These are phyloP conservation scores for Cutaneotrichosporon arboriforme DNA, from an alignment of 1,284 basidiomycete genomes.

Conservation along the genomic window DNA sequence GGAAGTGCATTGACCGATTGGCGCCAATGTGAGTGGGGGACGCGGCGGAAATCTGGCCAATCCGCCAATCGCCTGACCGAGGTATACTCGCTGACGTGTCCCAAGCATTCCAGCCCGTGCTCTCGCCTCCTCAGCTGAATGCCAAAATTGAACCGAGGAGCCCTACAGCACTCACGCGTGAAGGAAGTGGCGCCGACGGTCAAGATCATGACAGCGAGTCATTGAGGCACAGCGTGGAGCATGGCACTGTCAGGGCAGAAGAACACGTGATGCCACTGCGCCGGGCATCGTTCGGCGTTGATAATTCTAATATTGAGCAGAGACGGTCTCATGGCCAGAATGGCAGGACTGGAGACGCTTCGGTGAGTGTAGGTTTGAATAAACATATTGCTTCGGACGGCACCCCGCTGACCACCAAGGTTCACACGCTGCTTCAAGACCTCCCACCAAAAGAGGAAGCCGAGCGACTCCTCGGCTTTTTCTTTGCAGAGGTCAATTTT, in stretches of 20 bases:
- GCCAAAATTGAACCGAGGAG: not conserved
- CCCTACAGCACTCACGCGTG: no score
- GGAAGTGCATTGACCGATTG: slow-evolving; percentile 34
- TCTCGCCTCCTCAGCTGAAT: slow-evolving; percentile 22
- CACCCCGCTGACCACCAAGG: slow-evolving; percentile 8
- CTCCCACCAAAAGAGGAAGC: slow-evolving; percentile 66
- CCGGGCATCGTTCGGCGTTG: no score
- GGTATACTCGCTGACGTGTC: not conserved
- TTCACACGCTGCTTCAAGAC: slow-evolving; percentile 67
- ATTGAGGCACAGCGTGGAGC: no score
- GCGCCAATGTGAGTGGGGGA: slow-evolving; percentile 35
- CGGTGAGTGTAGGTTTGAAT: no score
- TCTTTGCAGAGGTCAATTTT: slow-evolving; percentile 65
- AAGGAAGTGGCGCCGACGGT: no score
- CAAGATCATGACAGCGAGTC: no score
- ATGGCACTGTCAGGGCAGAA: no score
- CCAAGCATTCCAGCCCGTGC: not conserved
- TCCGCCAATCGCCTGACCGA: not conserved
- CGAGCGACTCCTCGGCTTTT: slow-evolving; percentile 54
- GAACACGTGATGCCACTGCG: no score
- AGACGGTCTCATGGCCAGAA: no score
- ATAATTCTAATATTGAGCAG: no score
- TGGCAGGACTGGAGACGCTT: no score
- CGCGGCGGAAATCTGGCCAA: not conserved
- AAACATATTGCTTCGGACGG: no score